Conservation (phyloP, 2,329 filamentous ascomycete species). For the Penicillium thymicola region DNA sequence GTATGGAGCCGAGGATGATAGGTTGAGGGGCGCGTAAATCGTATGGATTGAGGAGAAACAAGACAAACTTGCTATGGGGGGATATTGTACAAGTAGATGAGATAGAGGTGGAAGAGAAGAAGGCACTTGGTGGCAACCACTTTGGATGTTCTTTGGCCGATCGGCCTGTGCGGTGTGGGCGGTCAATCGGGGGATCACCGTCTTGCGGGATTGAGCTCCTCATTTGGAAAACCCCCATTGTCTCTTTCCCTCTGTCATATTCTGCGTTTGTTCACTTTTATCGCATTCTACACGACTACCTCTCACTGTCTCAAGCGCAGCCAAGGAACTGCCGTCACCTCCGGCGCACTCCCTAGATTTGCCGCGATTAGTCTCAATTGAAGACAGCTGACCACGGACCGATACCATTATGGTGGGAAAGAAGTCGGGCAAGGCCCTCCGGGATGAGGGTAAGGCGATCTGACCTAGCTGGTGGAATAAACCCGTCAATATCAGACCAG, state of each 20-base stretch:
- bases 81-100: conserved; percentile 6
- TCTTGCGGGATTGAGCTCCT: conserved; percentile 11
- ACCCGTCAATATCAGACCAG: conserved; percentile 6
- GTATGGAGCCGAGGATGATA: not conserved
- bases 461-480: not conserved
- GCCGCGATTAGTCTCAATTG: conserved; percentile 6
- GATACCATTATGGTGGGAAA: conserved; percentile 59
- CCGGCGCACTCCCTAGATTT: conserved; percentile 17
- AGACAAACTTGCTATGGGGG: not conserved
- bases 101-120: conserved; percentile 4
- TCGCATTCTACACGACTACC: not conserved
- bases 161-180: conserved; percentile 26
- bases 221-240: conserved; percentile 7
- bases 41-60: not conserved
- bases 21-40: not conserved
- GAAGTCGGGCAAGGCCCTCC: conserved; percentile 60
- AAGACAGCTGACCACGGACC: not conserved
- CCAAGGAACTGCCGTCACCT: not conserved
- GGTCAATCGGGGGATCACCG: conserved; percentile 23
- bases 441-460: conserved; percentile 53
- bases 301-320: not conserved
- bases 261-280: not conserved
- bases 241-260: not conserved
- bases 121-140: conserved; percentile 22
- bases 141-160: conserved; percentile 13